phyloP scores from a whole-genome alignment of 192 early-diverging fungal genomes.

The Cladochytrium replicatum region DNA sequence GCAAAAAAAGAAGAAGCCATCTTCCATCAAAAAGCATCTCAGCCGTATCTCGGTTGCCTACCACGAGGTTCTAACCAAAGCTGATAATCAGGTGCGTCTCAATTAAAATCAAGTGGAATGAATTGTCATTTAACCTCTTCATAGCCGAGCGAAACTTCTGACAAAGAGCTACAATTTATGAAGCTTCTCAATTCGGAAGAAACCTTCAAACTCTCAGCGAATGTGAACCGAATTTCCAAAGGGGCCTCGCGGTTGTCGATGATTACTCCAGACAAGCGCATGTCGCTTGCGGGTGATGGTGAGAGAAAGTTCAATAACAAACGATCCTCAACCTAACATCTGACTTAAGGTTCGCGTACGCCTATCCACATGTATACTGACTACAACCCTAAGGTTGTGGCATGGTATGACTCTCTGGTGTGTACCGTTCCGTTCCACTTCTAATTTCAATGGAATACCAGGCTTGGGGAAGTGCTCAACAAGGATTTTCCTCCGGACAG shows the following conservation, averaged over 20 bases:
- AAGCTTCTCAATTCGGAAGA: slow-evolving; percentile 32
- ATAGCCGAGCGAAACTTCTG: not conserved
- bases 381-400: slow-evolving; percentile 28
- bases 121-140: too few relatives aligned
- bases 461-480: slow-evolving; percentile 18
- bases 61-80: slow-evolving; percentile 23
- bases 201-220: slow-evolving; percentile 30
- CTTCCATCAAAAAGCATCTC: slow-evolving; percentile 25
- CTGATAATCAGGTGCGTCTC: slow-evolving; percentile 8
- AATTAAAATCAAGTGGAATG: too few relatives aligned
- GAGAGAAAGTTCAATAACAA: not conserved
- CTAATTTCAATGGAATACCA: not conserved
- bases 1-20: slow-evolving; percentile 15
- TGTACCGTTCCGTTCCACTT: not conserved
- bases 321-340: slow-evolving; percentile 2
- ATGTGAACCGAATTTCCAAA: too few relatives aligned
- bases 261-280: too few relatives aligned
- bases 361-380: slow-evolving; percentile 27
- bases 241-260: too few relatives aligned
- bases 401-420: slow-evolving; percentile 21
- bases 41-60: slow-evolving; percentile 25
- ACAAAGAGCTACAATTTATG: slow-evolving; percentile 36
- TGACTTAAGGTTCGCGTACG: too few relatives aligned
- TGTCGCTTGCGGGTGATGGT: slow-evolving; percentile 8
- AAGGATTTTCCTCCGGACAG: not conserved